Evolutionary conservation across 208 protist species (phyloP), one percentile per base, ranked within the genome.

Genomic region (Crithidia mellificae): DNA sequence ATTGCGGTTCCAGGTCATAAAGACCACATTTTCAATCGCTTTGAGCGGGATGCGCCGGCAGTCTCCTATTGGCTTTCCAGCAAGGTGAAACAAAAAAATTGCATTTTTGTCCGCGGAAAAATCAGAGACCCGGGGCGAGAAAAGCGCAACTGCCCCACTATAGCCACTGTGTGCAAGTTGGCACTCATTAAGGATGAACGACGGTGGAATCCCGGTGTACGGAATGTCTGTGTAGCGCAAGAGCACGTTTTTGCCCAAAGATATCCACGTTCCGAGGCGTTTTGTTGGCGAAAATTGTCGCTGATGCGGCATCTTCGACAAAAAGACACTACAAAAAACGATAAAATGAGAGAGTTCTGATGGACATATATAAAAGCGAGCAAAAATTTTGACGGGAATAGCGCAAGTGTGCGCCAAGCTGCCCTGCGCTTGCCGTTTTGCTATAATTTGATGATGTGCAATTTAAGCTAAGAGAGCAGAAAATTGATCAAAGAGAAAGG

Each of bases 1-100:
- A 20, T 34, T 51, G 15, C 76, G 41, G 70, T 89, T 86, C 86
- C 85, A 94, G 55, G 79, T 87, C 72, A 92, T 78, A 47, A 81
- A 92, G 15, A 84, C 36, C 19, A 91, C 82, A 32, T 61, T 75
- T 51, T 90, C 70, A 3, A 80, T 78, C 9, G 76, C 75, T 52
- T 72, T 62, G 75, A 72, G 32, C 14, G 32, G 55, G 87, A 83
- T 63, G 38, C 43, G 32, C 44, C 44, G 27, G 27, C 24, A 25
- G 12, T 41, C 38, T 17, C 29, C 29, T 39, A 63, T 44, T 25
- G 41, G 24, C 7, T 43, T 53, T 29, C 61, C 52, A 11, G 44
- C 46, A 32, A 74, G 53, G 22, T 74, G 71, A 20, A 89, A 81
- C 47, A 74, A 41, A 49, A 78, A 64, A 68, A 76, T 57, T 50